Percentiles rank a stretch among this genome's conserved stretches.
Conservation (phyloP, 495 filamentous ascomycete species). For the Hypoxylon cercidicola region DNA sequence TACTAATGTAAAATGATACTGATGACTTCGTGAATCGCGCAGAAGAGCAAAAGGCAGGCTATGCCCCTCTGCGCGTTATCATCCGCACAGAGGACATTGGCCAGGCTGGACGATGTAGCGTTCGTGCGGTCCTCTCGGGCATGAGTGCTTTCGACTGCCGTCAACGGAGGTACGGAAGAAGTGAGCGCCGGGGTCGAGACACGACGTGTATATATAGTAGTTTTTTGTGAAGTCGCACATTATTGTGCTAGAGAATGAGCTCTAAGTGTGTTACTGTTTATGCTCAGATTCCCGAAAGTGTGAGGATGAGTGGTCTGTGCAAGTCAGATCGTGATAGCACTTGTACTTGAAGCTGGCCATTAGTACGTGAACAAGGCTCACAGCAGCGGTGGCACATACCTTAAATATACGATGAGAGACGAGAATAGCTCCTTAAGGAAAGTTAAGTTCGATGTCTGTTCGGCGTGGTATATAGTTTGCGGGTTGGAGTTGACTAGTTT, state of each 20-base stretch:
- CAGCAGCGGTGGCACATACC: too few relatives aligned
- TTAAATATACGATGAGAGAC: too few relatives aligned
- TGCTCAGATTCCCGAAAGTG: too few relatives aligned
- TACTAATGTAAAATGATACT: too few relatives aligned
- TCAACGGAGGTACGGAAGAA: slow-evolving; percentile 75
- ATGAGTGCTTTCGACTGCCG: slow-evolving; percentile 68
- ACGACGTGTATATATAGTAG: slow-evolving; percentile 79
- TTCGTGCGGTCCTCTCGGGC: slow-evolving; percentile 76
- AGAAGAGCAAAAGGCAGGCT: not conserved
- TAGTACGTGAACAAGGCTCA: too few relatives aligned
- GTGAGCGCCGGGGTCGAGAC: slow-evolving; percentile 72
- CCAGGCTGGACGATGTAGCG: slow-evolving; percentile 76
- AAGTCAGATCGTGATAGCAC: too few relatives aligned
- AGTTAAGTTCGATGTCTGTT: slow-evolving; percentile 10
- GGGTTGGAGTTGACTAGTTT: slow-evolving; percentile 6
- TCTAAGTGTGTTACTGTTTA: slow-evolving; percentile 5
- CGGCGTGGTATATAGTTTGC: slow-evolving; percentile 10
- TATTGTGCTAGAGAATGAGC: slow-evolving; percentile 43
- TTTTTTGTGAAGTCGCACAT: slow-evolving; percentile 86
- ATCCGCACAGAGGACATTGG: slow-evolving; percentile 70
- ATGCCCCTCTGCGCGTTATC: slow-evolving; percentile 16
- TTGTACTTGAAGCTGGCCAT: too few relatives aligned
- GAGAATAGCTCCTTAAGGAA: slow-evolving; percentile 15
- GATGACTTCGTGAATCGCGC: slow-evolving; percentile 5
- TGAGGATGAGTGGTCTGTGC: too few relatives aligned